phyloP scores from a whole-genome alignment of 345 rosid species.

The Mallotus nudiflorus region DNA sequence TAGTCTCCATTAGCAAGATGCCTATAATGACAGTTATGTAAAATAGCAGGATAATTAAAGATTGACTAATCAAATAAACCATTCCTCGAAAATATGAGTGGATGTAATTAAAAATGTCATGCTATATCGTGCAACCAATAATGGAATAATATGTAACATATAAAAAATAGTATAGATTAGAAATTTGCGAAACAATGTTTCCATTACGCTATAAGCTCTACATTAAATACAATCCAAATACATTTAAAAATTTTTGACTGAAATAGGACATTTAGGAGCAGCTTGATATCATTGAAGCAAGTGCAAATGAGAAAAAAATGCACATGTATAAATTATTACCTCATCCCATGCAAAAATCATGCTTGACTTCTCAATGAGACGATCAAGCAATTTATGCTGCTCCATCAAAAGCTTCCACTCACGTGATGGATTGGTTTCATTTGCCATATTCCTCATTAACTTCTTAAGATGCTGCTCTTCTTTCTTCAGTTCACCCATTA shows the following conservation, averaged over 20 bases:
- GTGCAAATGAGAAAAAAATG: not conserved
- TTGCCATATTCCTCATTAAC: constrained; percentile 48
- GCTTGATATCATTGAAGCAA: not conserved
- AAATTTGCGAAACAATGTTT: not conserved
- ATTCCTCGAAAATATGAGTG: not conserved
- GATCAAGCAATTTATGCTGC: constrained; percentile 63
- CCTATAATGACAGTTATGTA: not conserved
- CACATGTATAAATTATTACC: constrained; percentile 1
- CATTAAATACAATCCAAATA: not conserved
- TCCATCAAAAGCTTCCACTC: constrained; percentile 69
- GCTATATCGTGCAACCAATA: not conserved
- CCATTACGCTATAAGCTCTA: not conserved
- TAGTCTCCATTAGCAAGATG: not conserved
- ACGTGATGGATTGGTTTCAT: constrained; percentile 58
- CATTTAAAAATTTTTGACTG: not conserved
- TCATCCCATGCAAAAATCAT: constrained; percentile 61
- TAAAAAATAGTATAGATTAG: not conserved
- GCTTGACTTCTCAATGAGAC: constrained; percentile 78
- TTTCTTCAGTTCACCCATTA: constrained; percentile 65
- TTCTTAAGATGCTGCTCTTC: constrained; percentile 87
- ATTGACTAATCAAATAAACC: not conserved
- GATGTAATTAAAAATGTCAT: not conserved
- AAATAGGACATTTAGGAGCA: not conserved
- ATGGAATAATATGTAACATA: not conserved
- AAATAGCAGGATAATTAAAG: not conserved